Evolutionary conservation across 164 flowering plant genomes (phyloP).

Genomic region (Annona squamosa): DNA sequence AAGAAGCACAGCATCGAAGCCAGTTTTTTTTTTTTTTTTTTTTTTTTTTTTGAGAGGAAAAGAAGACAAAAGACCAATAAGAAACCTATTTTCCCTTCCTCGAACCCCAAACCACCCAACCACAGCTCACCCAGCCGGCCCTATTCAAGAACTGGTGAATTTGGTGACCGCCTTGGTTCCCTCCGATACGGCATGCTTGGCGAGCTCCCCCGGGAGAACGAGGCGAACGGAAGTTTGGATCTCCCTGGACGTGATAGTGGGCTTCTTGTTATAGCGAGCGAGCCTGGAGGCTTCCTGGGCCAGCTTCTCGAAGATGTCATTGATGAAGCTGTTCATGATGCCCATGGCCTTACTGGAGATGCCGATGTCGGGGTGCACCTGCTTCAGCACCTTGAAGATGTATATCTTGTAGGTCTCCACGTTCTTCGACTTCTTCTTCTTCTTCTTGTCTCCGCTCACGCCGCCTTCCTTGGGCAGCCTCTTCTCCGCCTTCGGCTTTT

Average conservation of each 20-base stretch:
- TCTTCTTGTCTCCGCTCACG: slow-evolving; percentile 13
- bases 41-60: too few relatives aligned
- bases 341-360: slow-evolving; percentile 16
- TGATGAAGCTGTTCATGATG: slow-evolving; percentile 16
- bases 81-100: too few relatives aligned
- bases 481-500: slow-evolving; percentile 18
- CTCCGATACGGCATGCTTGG: slow-evolving; percentile 16
- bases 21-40: too few relatives aligned
- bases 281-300: slow-evolving; percentile 15
- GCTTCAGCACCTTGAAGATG: slow-evolving; percentile 21
- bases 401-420: slow-evolving; percentile 20
- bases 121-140: background rate
- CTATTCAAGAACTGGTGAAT: slow-evolving; percentile 15
- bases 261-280: slow-evolving; percentile 19
- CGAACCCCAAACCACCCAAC: too few relatives aligned
- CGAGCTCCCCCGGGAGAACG: slow-evolving; percentile 18
- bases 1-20: too few relatives aligned
- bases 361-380: slow-evolving; percentile 19
- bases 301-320: slow-evolving; percentile 16
- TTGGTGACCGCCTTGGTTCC: slow-evolving; percentile 18
- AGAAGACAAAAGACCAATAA: too few relatives aligned
- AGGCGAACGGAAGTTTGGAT: slow-evolving; percentile 15
- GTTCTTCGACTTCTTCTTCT: slow-evolving; percentile 20
- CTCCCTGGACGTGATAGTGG: slow-evolving; percentile 15
- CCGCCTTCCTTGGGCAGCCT: slow-evolving; percentile 16